Percentiles rank a stretch among this genome's conserved stretches.
Conservation (phyloP, 2,329 filamentous ascomycete genomes). For the Pyricularia sp. region DNA sequence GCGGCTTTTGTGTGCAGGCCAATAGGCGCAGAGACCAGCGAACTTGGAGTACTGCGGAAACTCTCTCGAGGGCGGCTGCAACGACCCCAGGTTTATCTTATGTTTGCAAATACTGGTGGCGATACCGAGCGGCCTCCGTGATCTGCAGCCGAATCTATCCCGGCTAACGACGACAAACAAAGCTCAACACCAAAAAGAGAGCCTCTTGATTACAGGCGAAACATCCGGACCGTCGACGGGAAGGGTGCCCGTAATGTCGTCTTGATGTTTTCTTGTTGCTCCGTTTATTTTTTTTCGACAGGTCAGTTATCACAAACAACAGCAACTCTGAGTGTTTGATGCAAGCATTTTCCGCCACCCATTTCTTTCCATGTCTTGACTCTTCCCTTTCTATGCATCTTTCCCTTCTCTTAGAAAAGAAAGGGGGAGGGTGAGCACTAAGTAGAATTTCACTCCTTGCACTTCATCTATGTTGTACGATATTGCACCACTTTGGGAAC, state of each 20-base stretch:
- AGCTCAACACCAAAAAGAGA: neutral
- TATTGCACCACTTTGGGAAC: neutral
- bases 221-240: neutral
- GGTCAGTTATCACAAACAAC: constrained; percentile 1
- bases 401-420: neutral
- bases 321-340: neutral
- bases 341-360: neutral
- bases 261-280: neutral
- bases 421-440: neutral
- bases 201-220: neutral
- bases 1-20: no score
- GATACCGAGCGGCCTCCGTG: neutral
- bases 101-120: neutral
- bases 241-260: neutral
- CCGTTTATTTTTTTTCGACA: neutral
- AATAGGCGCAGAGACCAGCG: neutral
- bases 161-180: neutral
- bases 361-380: neutral
- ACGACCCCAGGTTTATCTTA: neutral
- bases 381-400: neutral
- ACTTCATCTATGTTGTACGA: neutral
- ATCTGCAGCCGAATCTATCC: neutral
- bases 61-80: neutral
- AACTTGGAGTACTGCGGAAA: no score
- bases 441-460: neutral